Conservation (phyloP, 805 yeast species). For the Wickerhamomyces silvicola region DNA sequence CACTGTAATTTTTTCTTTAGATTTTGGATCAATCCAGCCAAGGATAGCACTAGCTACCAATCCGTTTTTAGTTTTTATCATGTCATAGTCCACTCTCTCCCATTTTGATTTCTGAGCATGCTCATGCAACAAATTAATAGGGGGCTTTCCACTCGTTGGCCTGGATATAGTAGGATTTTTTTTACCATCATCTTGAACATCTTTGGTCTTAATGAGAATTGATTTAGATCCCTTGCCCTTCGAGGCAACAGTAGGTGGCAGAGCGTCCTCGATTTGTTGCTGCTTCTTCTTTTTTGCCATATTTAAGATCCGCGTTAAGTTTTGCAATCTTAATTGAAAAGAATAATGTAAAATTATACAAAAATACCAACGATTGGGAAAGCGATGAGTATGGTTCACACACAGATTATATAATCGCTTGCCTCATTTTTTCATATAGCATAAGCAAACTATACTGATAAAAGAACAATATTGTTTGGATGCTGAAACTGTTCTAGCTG, state of each 20-base stretch:
- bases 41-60: conserved; percentile 59
- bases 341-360: too few relatives aligned
- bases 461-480: too few relatives aligned
- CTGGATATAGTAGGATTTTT: conserved; percentile 10
- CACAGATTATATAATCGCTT: too few relatives aligned
- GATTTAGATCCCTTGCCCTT: not conserved
- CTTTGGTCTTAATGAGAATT: conserved; percentile 1
- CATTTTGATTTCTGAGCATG: conserved; percentile 84
- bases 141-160: conserved; percentile 63
- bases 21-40: conserved; percentile 73
- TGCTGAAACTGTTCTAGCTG: too few relatives aligned
- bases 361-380: too few relatives aligned
- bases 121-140: conserved; percentile 80
- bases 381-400: too few relatives aligned
- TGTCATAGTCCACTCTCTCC: conserved; percentile 78
- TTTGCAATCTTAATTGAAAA: too few relatives aligned
- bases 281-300: not conserved
- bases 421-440: too few relatives aligned
- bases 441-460: too few relatives aligned
- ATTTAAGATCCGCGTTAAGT: not conserved
- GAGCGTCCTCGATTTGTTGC: not conserved
- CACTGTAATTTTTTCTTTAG: conserved; percentile 57
- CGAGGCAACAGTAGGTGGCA: conserved; percentile 1
- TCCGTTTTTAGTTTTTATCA: conserved; percentile 50
- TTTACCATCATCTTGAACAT: conserved; percentile 2